These are phyloP conservation scores for Papiliotrema nemorosa DNA, from an alignment of 1,284 basidiomycete species.

Conservation along the genomic window DNA sequence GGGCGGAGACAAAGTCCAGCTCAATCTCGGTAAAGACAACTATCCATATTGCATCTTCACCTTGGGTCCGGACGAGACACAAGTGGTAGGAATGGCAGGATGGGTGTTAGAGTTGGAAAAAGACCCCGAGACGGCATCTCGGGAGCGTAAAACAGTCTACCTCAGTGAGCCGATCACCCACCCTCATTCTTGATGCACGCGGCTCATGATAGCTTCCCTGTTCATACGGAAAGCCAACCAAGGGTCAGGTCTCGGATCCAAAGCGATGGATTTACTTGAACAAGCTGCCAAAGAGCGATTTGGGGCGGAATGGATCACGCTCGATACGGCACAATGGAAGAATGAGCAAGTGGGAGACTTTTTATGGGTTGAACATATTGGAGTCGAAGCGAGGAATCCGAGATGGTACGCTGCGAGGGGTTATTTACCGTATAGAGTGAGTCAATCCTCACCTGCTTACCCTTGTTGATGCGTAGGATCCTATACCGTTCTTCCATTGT, in stretches of 20 bases:
- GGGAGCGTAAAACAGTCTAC: slow-evolving; percentile 8
- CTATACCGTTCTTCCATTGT: slow-evolving; percentile 5
- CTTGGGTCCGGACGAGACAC: neutral
- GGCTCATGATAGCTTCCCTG: slow-evolving; percentile 30
- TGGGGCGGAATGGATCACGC: slow-evolving; percentile 20
- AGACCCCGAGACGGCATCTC: slow-evolving; percentile 20
- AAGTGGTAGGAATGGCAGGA: slow-evolving; percentile 25
- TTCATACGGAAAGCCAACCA: slow-evolving; percentile 24
- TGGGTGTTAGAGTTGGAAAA: slow-evolving; percentile 18
- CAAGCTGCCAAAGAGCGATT: slow-evolving; percentile 14
- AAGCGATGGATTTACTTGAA: slow-evolving; percentile 25
- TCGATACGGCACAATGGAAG: slow-evolving; percentile 25
- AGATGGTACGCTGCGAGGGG: slow-evolving; percentile 23
- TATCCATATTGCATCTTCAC: slow-evolving; percentile 19
- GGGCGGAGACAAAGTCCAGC: slow-evolving; percentile 13
- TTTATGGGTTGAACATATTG: slow-evolving; percentile 7
- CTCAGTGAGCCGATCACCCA: slow-evolving; percentile 14
- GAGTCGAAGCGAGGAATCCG: slow-evolving; percentile 6
- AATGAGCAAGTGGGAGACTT: neutral
- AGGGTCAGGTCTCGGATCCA: slow-evolving; percentile 11
- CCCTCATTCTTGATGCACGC: neutral
- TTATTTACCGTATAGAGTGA: slow-evolving; percentile 21
- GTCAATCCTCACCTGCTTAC: neutral
- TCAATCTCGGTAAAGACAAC: slow-evolving; percentile 12
- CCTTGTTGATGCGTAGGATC: neutral